A percentile compares a stretch with the other conserved stretches of the same genome.
Conservation (phyloP, 176 grass and related monocot genomes). For the Ensete glaucum region DNA sequence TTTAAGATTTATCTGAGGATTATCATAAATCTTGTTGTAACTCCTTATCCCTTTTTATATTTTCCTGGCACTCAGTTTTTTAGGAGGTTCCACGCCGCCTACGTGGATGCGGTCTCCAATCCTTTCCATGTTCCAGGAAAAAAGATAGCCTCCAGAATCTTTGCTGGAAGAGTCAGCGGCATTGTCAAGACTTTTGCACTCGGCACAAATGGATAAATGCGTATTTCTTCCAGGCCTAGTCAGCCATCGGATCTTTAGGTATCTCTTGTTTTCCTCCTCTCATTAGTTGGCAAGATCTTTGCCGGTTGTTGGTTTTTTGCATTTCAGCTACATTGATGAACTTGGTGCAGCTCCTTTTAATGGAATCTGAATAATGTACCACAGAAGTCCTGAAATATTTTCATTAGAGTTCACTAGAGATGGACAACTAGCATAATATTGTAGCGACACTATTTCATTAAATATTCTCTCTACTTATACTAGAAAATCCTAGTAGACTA, state of each 20-base stretch:
- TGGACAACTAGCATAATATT: too few species aligned
- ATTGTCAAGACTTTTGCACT: constrained; percentile 78
- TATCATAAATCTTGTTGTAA: neutral
- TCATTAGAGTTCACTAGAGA: too few species aligned
- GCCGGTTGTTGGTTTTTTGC: too few species aligned
- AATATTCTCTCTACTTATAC: too few species aligned
- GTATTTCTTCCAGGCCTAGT: neutral
- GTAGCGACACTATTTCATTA: too few species aligned
- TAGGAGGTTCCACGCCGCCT: constrained; percentile 87
- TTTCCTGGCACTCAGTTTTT: constrained; percentile 53
- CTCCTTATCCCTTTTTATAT: constrained; percentile 3
- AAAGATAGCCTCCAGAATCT: constrained; percentile 90
- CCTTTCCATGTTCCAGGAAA: constrained; percentile 96
- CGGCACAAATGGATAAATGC: constrained; percentile 34
- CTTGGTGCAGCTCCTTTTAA: too few species aligned
- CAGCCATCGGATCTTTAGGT: neutral
- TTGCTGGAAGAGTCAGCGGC: constrained; percentile 60
- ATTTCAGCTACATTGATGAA: too few species aligned
- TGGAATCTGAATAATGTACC: too few species aligned
- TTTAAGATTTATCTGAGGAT: neutral
- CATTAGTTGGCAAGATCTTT: neutral
- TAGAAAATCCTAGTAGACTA: too few species aligned
- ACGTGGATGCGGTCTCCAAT: constrained; percentile 82
- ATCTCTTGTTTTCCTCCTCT: neutral
- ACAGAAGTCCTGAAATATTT: too few species aligned